Conservation (phyloP, 139 green algal species). For the Pseudopediastrum boryanum region DNA sequence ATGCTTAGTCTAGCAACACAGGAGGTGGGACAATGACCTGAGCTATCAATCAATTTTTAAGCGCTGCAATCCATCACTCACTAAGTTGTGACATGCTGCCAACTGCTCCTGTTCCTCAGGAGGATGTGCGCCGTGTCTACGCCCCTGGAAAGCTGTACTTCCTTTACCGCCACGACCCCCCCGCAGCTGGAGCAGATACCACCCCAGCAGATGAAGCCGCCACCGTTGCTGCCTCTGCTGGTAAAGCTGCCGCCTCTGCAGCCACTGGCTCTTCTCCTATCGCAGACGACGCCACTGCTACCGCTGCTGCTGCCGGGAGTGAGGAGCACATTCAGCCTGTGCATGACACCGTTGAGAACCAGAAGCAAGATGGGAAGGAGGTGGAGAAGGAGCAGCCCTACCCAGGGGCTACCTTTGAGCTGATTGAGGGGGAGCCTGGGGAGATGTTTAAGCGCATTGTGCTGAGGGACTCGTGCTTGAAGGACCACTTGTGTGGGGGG, state of each 20-base stretch:
- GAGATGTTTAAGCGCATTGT: slow-evolving; percentile 36
- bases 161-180: slow-evolving; percentile 14
- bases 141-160: slow-evolving; percentile 18
- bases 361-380: not conserved
- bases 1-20: too few relatives aligned
- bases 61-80: too few relatives aligned
- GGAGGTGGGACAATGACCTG: too few relatives aligned
- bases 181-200: too few relatives aligned
- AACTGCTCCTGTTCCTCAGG: slow-evolving; percentile 13
- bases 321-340: not conserved
- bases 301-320: too few relatives aligned
- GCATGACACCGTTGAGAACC: not conserved
- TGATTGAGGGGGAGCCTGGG: slow-evolving; percentile 18
- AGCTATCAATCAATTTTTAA: too few relatives aligned
- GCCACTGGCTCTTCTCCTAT: too few relatives aligned
- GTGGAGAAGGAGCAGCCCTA: not conserved
- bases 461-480: slow-evolving; percentile 28
- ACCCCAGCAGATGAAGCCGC: not conserved
- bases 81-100: too few relatives aligned
- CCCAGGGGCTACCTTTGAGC: slow-evolving; percentile 10
- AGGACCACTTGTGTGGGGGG: slow-evolving; percentile 22
- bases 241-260: not conserved
- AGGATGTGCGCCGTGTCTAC: slow-evolving; percentile 23
- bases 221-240: slow-evolving; percentile 4
- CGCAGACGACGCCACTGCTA: too few relatives aligned